Base-by-base conservation (phyloP, 768 basidiomycete genomes). In the Chalciporus pseudorubinellus region DNA sequence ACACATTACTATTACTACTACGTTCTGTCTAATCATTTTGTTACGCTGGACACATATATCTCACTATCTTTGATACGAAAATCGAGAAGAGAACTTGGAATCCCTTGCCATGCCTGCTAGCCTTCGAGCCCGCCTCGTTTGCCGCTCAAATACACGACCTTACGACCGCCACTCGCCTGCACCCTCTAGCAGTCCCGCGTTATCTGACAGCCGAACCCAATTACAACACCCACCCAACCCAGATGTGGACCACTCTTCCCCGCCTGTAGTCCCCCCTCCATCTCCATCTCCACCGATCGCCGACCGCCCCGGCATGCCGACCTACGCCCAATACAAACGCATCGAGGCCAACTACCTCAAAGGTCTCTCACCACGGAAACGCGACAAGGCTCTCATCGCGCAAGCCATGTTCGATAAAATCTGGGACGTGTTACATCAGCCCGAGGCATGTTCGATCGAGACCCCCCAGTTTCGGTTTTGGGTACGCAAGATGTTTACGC, bases 401-500 rank as follows among this genome's bases (percentile, higher is more conserved):
- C 85, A 84, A 59, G 69, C 69, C 28, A 74, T 85, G 75, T 89
- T 89, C 63, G 84, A 85, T 71, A 72, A 81, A 40, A 83, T 90
- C 67, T 84, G 85, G 79, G 78, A 81, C 56, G 82, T 86, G 19
- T 72, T 91, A 21, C 75, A 78, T 33, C 69, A 78, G 48, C 80
- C 82, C 6, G 73, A 77, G 1, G 66, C 72, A 22, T 72, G 72
- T 20, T 72, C 74, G 52, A 52, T 75, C 46, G 69, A 67, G 39
- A 83, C 80, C 2, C 78, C 87, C 1, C 87, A 89, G 61, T 91
- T 90, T 66, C 79, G 87, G 38, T 89, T 84, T 68, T 91, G 89
- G 89, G 88, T 83, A 12, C 83, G 87, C 60, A 88, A 87, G 74
- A 90, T 86, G 83, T 92, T 92, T 64, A 72, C 68, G 39, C 59